phyloP scores from a whole-genome alignment of 805 yeast genomes.

The Saccharomycopsis oosterbeekiorum region DNA sequence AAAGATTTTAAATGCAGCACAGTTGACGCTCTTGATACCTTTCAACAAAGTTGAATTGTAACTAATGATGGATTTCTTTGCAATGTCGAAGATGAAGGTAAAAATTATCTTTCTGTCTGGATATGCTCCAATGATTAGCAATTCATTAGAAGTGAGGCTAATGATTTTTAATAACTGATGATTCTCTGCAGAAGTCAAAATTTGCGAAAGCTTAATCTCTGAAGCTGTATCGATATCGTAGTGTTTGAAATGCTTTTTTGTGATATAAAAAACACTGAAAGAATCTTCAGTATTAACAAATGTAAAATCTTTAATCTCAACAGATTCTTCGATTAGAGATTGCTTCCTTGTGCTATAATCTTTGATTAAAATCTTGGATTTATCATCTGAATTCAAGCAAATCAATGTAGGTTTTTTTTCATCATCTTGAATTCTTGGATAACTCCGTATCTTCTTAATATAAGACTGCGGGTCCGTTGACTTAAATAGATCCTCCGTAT shows the following conservation, averaged over 20 bases:
- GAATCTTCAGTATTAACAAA: neutral
- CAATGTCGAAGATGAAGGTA: neutral
- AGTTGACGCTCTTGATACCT: slow-evolving; percentile 13
- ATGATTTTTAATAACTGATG: neutral
- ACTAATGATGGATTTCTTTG: neutral
- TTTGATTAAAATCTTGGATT: slow-evolving; percentile 1
- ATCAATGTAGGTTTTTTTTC: neutral
- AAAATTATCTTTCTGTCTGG: slow-evolving; percentile 4
- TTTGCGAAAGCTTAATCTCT: neutral
- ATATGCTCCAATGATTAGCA: slow-evolving; percentile 11
- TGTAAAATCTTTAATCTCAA: slow-evolving; percentile 5
- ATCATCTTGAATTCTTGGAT: neutral
- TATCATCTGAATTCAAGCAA: slow-evolving; percentile 4
- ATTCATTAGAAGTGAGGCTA: neutral
- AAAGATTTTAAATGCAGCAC: slow-evolving; percentile 9
- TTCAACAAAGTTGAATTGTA: slow-evolving; percentile 2
- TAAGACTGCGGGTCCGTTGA: slow-evolving; percentile 6
- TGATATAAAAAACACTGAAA: neutral
- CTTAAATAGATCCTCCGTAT: neutral
- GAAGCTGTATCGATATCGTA: neutral
- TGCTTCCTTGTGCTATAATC: neutral
- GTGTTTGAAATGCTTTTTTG: neutral
- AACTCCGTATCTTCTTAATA: slow-evolving; percentile 7
- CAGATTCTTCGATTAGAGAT: neutral
- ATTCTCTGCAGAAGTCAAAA: neutral